Base-by-base conservation (phyloP, 805 yeast genomes). In the Schizosaccharomyces osmophilus region DNA sequence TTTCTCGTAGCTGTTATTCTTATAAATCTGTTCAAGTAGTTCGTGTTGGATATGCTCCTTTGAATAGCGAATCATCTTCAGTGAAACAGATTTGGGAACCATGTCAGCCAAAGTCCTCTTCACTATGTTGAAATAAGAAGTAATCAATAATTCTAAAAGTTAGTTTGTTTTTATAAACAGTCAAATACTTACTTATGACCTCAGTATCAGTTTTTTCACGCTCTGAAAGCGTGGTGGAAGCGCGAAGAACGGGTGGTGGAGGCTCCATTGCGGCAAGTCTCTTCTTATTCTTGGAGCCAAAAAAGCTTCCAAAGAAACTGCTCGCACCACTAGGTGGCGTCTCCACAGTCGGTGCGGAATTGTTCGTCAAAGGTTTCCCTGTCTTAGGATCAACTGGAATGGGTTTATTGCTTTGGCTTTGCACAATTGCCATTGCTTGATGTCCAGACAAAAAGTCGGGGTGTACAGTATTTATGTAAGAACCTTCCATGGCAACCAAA, bases 121-220 rank as follows among this genome's bases (percentile, higher is more conserved):
- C 59, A 93, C 96, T 70, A 93, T 93, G 69, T 81, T 81, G 75
- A 84, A 93, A 73, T 93, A 93, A 32, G 96, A 87, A 61, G 83
- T 80, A 65, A 93, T 90, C 70, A 93, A 78, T 63, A 93, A 78
- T 75, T 93, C 59, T 55, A 24, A 8, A 11, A 17, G 26, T 19
- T 19, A 45, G 22, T 6, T 45, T 15, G 11, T 19, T 22, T 8
- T 22, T 19, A 3, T 8, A 15, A 9, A 11, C 2, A 55, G 36
- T n/a, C 31, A 31, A 22, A 24, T 4, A 24, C 59, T 55, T 55
- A 55, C 59, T 93, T 70, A 93, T 93, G 48, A 93, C 97, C 70
- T 93, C 98, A 1, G 97, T 90, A 73, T 93, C 98, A 81, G 86
- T 84, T 29, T 90, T 82, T 75, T 93, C 98, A 67, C 97, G 83